Evolutionary conservation across 2,329 filamentous ascomycete species (phyloP).

Genomic region (Alternaria solani): DNA sequence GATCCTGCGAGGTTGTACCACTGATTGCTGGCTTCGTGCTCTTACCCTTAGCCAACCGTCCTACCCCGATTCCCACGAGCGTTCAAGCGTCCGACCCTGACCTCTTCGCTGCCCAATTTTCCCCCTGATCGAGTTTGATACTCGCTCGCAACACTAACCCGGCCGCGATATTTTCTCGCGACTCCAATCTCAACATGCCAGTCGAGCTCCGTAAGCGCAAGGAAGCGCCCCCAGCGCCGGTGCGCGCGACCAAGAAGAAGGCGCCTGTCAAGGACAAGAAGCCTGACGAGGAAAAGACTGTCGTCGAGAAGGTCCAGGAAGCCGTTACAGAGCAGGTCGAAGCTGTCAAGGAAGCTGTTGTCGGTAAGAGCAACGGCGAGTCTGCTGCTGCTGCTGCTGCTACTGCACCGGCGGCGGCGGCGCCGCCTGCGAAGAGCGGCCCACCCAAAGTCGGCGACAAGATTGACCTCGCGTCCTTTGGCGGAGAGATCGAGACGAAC

Average conservation of each 20-base stretch:
- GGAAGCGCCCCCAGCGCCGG: conserved; percentile 60
- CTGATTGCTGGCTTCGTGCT: conserved; percentile 18
- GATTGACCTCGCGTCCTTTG: conserved; percentile 64
- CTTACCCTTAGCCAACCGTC: conserved; percentile 22
- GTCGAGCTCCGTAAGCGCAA: conserved; percentile 71
- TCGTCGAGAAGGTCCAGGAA: conserved; percentile 46
- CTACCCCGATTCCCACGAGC: conserved; percentile 14
- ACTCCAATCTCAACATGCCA: conserved; percentile 45
- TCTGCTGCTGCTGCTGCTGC: conserved; percentile 7
- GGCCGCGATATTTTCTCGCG: conserved; percentile 33
- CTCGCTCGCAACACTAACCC: conserved; percentile 34
- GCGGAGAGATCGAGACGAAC: conserved; percentile 80
- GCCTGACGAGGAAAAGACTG: conserved; percentile 38
- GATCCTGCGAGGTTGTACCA: conserved; percentile 22
- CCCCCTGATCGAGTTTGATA: conserved; percentile 9
- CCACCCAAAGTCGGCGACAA: conserved; percentile 58
- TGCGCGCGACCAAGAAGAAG: conserved; percentile 59
- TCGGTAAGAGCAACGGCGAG: conserved; percentile 32
- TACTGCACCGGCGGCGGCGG: too few relatives aligned
- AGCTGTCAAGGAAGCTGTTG: conserved; percentile 43
- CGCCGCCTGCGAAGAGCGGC: conserved; percentile 10
- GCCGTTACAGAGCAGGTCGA: conserved; percentile 45
- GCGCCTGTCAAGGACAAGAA: conserved; percentile 52
- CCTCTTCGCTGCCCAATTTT: conserved; percentile 9
- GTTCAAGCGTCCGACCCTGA: conserved; percentile 7